Conservation (phyloP, 352 stramenopile genomes). For the Phytopythium boreale region DNA sequence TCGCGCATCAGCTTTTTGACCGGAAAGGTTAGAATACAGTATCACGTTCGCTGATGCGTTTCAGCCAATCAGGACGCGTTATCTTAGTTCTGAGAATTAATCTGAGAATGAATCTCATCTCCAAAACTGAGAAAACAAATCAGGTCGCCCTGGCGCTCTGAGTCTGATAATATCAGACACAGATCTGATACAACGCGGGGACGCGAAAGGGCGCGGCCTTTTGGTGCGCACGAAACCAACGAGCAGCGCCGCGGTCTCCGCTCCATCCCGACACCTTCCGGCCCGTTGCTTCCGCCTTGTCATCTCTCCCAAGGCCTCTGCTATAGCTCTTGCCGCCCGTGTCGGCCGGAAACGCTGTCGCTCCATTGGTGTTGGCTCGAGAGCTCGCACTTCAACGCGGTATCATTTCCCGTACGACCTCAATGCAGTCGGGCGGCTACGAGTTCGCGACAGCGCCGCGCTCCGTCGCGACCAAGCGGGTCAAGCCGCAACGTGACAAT, state of each 20-base stretch:
- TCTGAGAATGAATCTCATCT: neutral
- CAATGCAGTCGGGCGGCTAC: conserved; percentile 63
- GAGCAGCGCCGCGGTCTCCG: neutral
- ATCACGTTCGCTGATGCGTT: neutral
- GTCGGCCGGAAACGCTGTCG: neutral
- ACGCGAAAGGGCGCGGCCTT: neutral
- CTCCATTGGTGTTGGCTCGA: neutral
- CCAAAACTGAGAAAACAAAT: neutral
- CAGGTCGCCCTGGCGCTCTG: neutral
- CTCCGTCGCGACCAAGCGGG: conserved; percentile 72
- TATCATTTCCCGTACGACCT: neutral
- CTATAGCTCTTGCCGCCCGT: too few species aligned
- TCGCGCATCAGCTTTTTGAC: neutral
- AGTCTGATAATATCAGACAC: neutral
- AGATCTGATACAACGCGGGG: neutral
- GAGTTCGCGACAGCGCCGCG: conserved; percentile 67
- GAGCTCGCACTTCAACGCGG: neutral
- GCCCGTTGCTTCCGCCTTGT: neutral
- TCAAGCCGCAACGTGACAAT: conserved; percentile 43
- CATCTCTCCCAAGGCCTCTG: too few species aligned
- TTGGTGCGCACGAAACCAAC: neutral
- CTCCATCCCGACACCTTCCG: neutral
- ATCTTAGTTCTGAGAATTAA: neutral
- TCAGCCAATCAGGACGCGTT: neutral
- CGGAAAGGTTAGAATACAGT: neutral